phyloP scores from a whole-genome alignment of 75 land plant species.

The Cupressus sempervirens region DNA sequence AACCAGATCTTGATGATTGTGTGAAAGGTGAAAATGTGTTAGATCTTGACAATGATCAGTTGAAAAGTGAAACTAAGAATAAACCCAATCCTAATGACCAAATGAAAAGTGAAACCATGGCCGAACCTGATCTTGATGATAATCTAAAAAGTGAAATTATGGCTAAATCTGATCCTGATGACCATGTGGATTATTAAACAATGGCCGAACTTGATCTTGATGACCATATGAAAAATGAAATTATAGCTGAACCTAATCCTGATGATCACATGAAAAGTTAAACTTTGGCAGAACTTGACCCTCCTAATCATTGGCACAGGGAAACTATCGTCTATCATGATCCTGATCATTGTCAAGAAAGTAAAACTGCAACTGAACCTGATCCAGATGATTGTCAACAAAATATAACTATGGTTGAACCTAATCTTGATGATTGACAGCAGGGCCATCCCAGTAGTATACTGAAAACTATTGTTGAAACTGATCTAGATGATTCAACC shows the following conservation, averaged over 20 bases:
- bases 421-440: conserved; percentile 43
- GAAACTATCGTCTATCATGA: no score
- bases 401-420: conserved; percentile 11
- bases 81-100: conserved; percentile 50
- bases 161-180: conserved; percentile 47
- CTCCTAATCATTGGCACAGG: no score
- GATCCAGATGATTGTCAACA: conserved; percentile 1
- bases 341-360: no score
- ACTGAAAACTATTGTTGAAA: conserved; percentile 12
- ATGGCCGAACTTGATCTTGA: conserved; percentile 33
- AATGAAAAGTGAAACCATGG: background rate
- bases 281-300: no score
- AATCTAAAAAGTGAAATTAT: background rate
- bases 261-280: no score
- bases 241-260: conserved; percentile 35
- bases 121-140: conserved; percentile 2
- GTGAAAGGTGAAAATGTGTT: background rate
- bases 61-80: background rate
- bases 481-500: conserved; percentile 19
- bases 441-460: background rate
- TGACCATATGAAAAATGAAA: conserved; percentile 14
- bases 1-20: background rate
- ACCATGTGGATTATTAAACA: background rate
- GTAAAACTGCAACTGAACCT: background rate
- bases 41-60: background rate